A percentile compares a stretch with the other conserved stretches of the same genome.
Conservation (phyloP, 1,284 basidiomycete genomes). For the Marasmius oreades region DNA sequence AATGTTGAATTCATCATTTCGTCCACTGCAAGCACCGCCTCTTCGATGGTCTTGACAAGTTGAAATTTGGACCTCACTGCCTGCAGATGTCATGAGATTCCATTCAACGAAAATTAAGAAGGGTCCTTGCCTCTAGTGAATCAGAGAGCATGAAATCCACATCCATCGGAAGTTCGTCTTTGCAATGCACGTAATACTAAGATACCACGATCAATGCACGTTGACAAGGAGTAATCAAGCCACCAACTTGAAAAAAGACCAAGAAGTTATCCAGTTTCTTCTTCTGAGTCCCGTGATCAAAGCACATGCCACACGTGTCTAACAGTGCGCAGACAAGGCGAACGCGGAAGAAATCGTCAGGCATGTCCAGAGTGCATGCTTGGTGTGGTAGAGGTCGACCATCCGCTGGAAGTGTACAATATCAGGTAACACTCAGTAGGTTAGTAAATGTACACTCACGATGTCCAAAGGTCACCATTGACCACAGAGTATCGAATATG, state of each 20-base stretch:
- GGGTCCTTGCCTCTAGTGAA: constrained; percentile 73
- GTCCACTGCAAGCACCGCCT: constrained; percentile 86
- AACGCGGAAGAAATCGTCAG: constrained; percentile 95
- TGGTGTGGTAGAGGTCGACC: constrained; percentile 86
- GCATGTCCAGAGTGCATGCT: constrained; percentile 78
- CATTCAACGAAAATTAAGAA: constrained; percentile 13
- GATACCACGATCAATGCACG: constrained; percentile 12
- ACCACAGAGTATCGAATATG: constrained; percentile 95
- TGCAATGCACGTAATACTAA: constrained; percentile 87
- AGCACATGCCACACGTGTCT: constrained; percentile 97
- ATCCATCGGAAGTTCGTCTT: constrained; percentile 90
- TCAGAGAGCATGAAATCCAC: constrained; percentile 96
- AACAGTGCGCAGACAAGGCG: constrained; percentile 89
- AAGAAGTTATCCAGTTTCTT: constrained; percentile 93
- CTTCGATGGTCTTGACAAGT: constrained; percentile 72
- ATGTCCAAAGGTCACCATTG: constrained; percentile 93
- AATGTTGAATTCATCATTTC: constrained; percentile 75
- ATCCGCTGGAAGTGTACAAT: constrained; percentile 53
- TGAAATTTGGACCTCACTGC: constrained; percentile 76
- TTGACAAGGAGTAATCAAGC: background rate
- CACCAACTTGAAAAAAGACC: constrained; percentile 83
- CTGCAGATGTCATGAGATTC: constrained; percentile 32
- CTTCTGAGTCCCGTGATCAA: constrained; percentile 87
- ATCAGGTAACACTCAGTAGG: constrained; percentile 4
- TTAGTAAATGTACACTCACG: constrained; percentile 51